These are phyloP conservation scores for Penicillium polonicum DNA, from an alignment of 2,329 filamentous ascomycete genomes.

Conservation along the genomic window DNA sequence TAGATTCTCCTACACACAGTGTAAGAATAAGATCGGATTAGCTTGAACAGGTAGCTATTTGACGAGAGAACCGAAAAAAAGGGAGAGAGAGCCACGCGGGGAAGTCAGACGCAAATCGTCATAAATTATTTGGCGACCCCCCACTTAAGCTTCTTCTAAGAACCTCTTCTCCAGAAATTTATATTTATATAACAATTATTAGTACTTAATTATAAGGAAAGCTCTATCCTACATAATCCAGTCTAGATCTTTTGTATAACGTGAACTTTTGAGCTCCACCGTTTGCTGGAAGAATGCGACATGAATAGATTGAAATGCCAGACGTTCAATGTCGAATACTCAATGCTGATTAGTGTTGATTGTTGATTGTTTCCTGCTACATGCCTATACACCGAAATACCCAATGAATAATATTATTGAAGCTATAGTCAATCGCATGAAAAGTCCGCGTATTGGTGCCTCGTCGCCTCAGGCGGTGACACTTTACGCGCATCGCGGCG, in stretches of 20 bases:
- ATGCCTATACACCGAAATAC: background rate
- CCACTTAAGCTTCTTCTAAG: conserved; percentile 6
- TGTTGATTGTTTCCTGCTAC: background rate
- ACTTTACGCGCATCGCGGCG: conserved; percentile 37
- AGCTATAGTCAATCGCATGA: background rate
- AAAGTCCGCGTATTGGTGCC: conserved; percentile 5
- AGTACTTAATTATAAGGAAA: background rate
- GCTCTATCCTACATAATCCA: no score
- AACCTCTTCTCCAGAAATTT: background rate
- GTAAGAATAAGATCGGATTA: background rate
- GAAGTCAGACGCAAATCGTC: conserved; percentile 9
- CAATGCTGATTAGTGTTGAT: background rate
- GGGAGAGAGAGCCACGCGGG: conserved; percentile 13
- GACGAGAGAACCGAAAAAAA: background rate
- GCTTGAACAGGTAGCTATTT: background rate
- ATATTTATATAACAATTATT: background rate
- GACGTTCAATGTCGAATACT: background rate
- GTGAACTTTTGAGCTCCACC: background rate
- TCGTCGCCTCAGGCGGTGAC: conserved; percentile 29
- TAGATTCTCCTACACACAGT: background rate
- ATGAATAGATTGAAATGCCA: background rate
- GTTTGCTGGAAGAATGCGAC: background rate
- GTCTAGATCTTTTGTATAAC: background rate
- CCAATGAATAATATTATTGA: background rate
- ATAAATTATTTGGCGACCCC: conserved; percentile 4